These are phyloP conservation scores for Leishmania tarentolae DNA, from an alignment of 208 protist genomes.

Conservation along the genomic window DNA sequence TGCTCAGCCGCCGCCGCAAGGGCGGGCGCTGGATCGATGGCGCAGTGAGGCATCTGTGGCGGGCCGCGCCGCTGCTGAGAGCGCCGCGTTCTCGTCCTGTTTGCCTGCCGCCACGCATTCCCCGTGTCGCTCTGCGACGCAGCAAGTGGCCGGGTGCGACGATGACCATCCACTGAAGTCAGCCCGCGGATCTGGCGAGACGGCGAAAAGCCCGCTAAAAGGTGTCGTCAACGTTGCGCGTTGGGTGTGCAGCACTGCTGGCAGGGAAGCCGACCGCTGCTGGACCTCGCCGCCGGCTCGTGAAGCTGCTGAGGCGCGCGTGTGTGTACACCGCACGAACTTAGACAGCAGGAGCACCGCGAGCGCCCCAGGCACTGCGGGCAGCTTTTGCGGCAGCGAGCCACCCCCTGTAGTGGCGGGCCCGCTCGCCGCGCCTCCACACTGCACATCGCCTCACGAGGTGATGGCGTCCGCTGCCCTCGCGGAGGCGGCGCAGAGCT, in stretches of 20 bases:
- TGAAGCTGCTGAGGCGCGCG: not conserved
- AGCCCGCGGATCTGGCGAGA: not conserved
- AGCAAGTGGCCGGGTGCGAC: not conserved
- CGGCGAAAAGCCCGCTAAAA: not conserved
- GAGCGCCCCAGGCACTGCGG: not conserved
- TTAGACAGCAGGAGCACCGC: not conserved
- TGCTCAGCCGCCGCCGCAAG: not conserved
- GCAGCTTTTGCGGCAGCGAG: not conserved
- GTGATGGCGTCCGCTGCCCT: constrained; percentile 3
- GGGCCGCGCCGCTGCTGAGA: not conserved
- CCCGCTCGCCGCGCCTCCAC: constrained; percentile 12
- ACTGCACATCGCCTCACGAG: not conserved
- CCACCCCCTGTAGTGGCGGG: constrained; percentile 14
- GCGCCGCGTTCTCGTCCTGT: not conserved
- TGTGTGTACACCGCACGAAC: not conserved
- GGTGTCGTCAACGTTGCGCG: constrained; percentile 25
- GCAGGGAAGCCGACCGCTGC: constrained; percentile 4
- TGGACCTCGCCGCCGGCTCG: not conserved
- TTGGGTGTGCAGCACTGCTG: constrained; percentile 19
- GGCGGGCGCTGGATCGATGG: not conserved
- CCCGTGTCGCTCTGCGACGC: not conserved
- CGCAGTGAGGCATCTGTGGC: not conserved
- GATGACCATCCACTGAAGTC: not conserved
- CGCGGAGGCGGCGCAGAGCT: constrained; percentile 3
- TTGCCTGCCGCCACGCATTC: not conserved